Evolutionary conservation across 2,329 filamentous ascomycete species (phyloP).

Genomic region (Stachybotrys echinatus): DNA sequence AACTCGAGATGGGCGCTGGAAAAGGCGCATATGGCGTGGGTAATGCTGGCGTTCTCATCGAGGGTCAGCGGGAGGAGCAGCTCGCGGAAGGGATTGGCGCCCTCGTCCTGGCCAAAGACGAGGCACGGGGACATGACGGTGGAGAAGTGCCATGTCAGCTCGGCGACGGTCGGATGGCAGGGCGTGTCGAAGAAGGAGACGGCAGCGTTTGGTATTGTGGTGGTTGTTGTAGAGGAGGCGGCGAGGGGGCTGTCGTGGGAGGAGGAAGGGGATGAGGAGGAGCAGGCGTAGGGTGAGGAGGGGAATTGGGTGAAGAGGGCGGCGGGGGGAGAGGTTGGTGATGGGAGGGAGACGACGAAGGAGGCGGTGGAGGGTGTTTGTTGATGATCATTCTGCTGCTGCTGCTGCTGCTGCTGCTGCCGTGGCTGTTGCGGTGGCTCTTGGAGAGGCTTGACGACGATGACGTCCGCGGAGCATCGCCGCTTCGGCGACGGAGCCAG

Average conservation of each 20-base stretch:
- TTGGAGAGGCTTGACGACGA: neutral
- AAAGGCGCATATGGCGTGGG: constrained; percentile 1
- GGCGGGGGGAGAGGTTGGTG: neutral
- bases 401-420: neutral
- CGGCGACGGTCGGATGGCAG: neutral
- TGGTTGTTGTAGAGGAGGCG: neutral
- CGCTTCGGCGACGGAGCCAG: neutral
- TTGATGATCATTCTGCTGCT: too few relatives aligned
- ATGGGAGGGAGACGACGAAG: neutral
- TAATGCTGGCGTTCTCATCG: neutral
- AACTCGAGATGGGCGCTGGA: neutral
- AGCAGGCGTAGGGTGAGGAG: neutral
- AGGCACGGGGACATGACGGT: neutral
- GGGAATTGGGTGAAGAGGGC: neutral
- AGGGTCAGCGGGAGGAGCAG: neutral
- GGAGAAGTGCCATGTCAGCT: constrained; percentile 1
- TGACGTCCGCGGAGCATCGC: neutral
- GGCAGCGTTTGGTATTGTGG: neutral
- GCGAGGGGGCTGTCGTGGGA: neutral
- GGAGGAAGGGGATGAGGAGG: neutral
- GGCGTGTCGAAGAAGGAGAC: neutral
- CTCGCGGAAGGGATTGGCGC: neutral
- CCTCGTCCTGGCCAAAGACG: neutral
- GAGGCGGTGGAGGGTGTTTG: neutral
- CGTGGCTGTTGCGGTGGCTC: neutral